phyloP scores from a whole-genome alignment of 2,329 filamentous ascomycete genomes.

The Diaporthe sp. region DNA sequence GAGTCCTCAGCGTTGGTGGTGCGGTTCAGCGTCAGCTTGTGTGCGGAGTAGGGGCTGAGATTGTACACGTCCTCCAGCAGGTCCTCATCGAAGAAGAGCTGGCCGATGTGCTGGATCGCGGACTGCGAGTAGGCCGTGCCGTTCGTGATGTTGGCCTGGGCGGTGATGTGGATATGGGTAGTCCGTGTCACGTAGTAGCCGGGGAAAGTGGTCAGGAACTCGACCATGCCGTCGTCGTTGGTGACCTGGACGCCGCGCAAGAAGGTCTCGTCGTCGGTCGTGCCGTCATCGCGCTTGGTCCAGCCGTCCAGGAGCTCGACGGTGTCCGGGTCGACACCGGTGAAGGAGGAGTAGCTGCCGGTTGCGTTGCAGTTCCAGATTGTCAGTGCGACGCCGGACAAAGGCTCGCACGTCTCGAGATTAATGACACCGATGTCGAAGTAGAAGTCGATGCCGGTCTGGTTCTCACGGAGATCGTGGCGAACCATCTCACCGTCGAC shows the following conservation, averaged over 20 bases:
- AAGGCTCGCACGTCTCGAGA: slow-evolving; percentile 54
- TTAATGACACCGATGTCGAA: slow-evolving; percentile 57
- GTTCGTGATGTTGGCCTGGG: background rate
- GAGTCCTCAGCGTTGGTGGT: slow-evolving; percentile 60
- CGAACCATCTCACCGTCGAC: slow-evolving; percentile 51
- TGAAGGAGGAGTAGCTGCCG: slow-evolving; percentile 54
- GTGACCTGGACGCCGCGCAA: slow-evolving; percentile 59
- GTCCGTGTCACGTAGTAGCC: slow-evolving; percentile 58
- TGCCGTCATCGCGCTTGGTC: slow-evolving; percentile 36
- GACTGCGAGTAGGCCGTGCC: slow-evolving; percentile 3
- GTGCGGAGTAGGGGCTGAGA: slow-evolving; percentile 55
- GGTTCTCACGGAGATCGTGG: slow-evolving; percentile 50
- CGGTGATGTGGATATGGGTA: slow-evolving; percentile 52
- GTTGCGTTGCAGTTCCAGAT: slow-evolving; percentile 53
- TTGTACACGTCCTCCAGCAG: slow-evolving; percentile 63
- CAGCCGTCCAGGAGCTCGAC: slow-evolving; percentile 46
- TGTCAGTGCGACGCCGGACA: slow-evolving; percentile 48
- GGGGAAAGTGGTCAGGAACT: slow-evolving; percentile 57
- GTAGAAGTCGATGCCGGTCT: slow-evolving; percentile 54
- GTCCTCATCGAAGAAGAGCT: slow-evolving; percentile 71
- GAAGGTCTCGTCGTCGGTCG: slow-evolving; percentile 56
- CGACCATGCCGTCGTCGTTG: slow-evolving; percentile 54
- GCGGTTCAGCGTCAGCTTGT: slow-evolving; percentile 50
- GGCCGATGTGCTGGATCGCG: slow-evolving; percentile 62
- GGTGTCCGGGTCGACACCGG: slow-evolving; percentile 24